Percentiles rank a stretch among this genome's conserved stretches.
These are phyloP conservation scores for Starmerella asiatica DNA, from an alignment of 805 yeast species.

Conservation along the genomic window DNA sequence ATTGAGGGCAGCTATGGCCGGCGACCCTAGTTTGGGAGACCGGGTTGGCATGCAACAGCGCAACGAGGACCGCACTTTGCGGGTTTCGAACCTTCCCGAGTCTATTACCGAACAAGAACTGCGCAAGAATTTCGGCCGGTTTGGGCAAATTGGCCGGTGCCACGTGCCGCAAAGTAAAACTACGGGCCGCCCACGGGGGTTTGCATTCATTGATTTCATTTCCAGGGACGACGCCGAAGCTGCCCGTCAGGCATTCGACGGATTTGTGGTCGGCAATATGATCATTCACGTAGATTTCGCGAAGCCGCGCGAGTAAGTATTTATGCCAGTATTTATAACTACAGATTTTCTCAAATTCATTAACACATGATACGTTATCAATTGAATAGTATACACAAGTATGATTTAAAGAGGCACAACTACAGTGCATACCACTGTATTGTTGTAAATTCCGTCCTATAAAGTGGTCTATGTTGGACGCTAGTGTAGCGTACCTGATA, in stretches of 20 bases:
- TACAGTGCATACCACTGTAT: no score
- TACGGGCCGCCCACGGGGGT: conserved; percentile 88
- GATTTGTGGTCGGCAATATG: conserved; percentile 84
- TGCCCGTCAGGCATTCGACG: conserved; percentile 67
- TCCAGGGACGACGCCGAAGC: conserved; percentile 50
- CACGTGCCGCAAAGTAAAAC: conserved; percentile 80
- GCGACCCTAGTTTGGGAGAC: conserved; percentile 32
- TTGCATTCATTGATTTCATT: conserved; percentile 76
- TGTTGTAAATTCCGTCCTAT: no score
- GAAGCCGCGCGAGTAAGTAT: conserved; percentile 19
- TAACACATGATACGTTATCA: no score
- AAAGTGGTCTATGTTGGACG: no score
- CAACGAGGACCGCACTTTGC: conserved; percentile 77
- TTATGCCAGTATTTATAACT: not conserved
- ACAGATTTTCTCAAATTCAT: not conserved
- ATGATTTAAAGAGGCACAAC: no score
- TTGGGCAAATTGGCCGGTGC: conserved; percentile 63
- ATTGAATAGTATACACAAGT: no score
- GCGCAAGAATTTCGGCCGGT: conserved; percentile 53
- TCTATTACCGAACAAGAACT: conserved; percentile 70
- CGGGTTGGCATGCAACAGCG: conserved; percentile 37
- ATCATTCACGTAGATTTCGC: conserved; percentile 42
- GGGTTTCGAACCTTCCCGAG: conserved; percentile 81
- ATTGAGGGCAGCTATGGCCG: conserved; percentile 33
- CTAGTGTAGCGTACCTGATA: not conserved